A percentile compares a stretch with the other conserved stretches of the same genome.
Evolutionary conservation across 2,329 filamentous ascomycete species (phyloP).

Genomic region (Hypoxylon sp.): DNA sequence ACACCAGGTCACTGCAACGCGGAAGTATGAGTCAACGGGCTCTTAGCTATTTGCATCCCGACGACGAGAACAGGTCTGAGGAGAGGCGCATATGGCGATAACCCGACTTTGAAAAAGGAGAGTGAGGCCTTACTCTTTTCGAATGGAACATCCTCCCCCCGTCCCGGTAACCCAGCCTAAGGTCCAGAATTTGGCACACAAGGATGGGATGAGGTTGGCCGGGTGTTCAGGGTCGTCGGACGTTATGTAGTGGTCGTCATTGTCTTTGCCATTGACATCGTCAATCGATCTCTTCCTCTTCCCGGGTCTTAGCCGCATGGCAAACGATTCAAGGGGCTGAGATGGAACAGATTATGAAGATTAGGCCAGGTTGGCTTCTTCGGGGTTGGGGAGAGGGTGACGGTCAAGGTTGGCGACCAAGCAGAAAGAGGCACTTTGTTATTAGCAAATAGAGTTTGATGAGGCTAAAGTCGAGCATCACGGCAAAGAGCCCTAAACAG

Average conservation of each 20-base stretch:
- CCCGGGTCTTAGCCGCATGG: not conserved
- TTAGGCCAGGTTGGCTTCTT: conserved; percentile 40
- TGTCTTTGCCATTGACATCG: conserved; percentile 49
- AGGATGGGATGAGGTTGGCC: conserved; percentile 91
- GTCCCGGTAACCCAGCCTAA: conserved; percentile 95
- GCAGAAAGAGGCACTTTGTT: not conserved
- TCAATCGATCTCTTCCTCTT: conserved; percentile 49
- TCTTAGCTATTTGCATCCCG: conserved; percentile 20
- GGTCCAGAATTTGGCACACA: conserved; percentile 96
- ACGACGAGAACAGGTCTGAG: conserved; percentile 7
- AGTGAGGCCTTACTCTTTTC: conserved; percentile 63
- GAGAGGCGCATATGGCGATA: conserved; percentile 7
- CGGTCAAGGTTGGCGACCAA: conserved; percentile 7
- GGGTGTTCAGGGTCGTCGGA: conserved; percentile 84
- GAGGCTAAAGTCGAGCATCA: conserved; percentile 48
- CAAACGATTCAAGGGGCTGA: not conserved
- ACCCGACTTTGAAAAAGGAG: conserved; percentile 17
- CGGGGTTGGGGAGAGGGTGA: conserved; percentile 2
- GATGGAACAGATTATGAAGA: conserved; percentile 16
- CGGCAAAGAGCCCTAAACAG: conserved; percentile 43
- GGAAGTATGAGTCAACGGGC: conserved; percentile 50
- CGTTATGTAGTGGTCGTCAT: conserved; percentile 68
- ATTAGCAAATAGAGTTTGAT: conserved; percentile 41
- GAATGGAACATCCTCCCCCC: conserved; percentile 84
- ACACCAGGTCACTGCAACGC: conserved; percentile 82